Evolutionary conservation across 257 asterid species (phyloP).

Genomic region (Forsythia suspensa): DNA sequence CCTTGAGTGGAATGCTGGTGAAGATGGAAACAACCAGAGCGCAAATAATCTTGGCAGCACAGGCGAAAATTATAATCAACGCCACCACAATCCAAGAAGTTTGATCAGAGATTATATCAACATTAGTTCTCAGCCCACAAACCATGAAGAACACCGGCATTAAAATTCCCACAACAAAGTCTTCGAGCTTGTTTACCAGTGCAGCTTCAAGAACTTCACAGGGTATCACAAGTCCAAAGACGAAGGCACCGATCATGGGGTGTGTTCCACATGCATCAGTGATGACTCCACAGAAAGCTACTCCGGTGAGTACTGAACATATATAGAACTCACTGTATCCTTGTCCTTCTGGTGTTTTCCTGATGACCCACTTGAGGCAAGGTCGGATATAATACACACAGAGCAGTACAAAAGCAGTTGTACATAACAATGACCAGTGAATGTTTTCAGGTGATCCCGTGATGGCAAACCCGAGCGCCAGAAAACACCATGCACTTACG

Average conservation of each 20-base stretch:
- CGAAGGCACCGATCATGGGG: constrained; percentile 85
- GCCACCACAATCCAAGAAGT: constrained; percentile 28
- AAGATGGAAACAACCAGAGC: constrained; percentile 35
- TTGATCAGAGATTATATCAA: constrained; percentile 23
- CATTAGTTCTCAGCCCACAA: constrained; percentile 69
- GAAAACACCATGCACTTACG: constrained; percentile 58
- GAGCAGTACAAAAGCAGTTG: constrained; percentile 32
- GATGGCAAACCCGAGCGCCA: constrained; percentile 48
- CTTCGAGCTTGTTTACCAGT: constrained; percentile 67
- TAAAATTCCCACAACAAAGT: constrained; percentile 68
- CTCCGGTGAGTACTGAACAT: constrained; percentile 60
- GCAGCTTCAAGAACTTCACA: constrained; percentile 69
- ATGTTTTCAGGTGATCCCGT: constrained; percentile 28
- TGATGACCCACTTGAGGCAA: constrained; percentile 60
- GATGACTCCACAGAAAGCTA: constrained; percentile 49
- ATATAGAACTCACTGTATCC: constrained; percentile 81
- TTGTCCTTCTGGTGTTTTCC: constrained; percentile 71
- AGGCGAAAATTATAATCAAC: constrained; percentile 33
- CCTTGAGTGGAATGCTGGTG: constrained; percentile 35
- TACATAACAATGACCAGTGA: constrained; percentile 52
- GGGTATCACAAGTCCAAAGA: constrained; percentile 78
- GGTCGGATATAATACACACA: constrained; percentile 62
- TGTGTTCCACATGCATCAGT: constrained; percentile 80
- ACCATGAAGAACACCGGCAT: constrained; percentile 83
- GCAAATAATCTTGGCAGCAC: constrained; percentile 50